These are phyloP conservation scores for Arachis hypogaea DNA, from an alignment of 306 rosid species.

Conservation along the genomic window DNA sequence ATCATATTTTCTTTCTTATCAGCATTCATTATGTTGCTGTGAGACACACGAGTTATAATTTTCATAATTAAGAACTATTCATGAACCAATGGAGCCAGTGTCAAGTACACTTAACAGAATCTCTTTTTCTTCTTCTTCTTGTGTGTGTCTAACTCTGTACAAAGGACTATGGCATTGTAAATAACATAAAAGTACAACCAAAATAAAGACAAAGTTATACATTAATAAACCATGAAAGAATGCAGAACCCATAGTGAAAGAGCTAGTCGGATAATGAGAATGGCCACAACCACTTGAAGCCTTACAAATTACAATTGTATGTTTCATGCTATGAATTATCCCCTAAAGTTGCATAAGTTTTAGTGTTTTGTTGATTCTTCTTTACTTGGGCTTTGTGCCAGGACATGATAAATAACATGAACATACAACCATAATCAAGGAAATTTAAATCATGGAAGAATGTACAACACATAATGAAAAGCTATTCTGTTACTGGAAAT, in stretches of 20 bases:
- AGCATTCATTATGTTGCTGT: conserved; percentile 12
- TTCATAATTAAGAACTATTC: conserved; percentile 23
- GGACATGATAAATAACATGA: too few species aligned
- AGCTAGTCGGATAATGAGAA: not conserved
- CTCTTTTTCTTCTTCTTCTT: not conserved
- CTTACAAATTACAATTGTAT: not conserved
- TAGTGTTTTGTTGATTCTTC: conserved; percentile 11
- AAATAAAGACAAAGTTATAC: conserved; percentile 9
- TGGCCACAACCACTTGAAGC: conserved; percentile 20
- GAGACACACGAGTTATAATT: conserved; percentile 11
- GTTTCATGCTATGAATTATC: conserved; percentile 3
- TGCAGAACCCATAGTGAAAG: not conserved
- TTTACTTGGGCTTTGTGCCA: conserved; percentile 18
- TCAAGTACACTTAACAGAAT: not conserved
- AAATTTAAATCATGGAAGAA: too few species aligned
- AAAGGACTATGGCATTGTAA: not conserved
- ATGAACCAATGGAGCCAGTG: conserved; percentile 22
- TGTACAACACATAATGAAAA: too few species aligned
- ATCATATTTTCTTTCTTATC: not conserved
- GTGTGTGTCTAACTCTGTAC: not conserved
- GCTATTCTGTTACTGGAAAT: too few species aligned
- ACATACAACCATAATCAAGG: too few species aligned
- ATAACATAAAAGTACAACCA: conserved; percentile 26
- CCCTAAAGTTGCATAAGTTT: not conserved
- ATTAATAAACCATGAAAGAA: conserved; percentile 28